phyloP scores from a whole-genome alignment of 2,329 filamentous ascomycete genomes.

The Tothia fuscella region DNA sequence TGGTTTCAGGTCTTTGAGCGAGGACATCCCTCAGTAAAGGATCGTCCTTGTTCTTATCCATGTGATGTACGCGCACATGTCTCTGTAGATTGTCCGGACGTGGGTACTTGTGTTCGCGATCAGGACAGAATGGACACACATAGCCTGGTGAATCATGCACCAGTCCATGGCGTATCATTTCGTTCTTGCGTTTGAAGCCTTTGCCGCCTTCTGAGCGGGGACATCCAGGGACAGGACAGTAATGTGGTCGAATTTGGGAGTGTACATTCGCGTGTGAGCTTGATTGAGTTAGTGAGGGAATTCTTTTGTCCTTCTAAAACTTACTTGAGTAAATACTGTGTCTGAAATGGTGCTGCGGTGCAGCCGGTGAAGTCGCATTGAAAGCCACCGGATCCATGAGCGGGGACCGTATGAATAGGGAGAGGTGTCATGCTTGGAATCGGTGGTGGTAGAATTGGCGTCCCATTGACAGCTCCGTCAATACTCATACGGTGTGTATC shows the following conservation, averaged over 20 bases:
- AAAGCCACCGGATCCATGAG: slow-evolving; percentile 33
- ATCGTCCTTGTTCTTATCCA: slow-evolving; percentile 83
- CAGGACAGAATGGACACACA: slow-evolving; percentile 89
- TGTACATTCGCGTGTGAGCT: slow-evolving; percentile 63
- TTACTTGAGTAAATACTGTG: slow-evolving; percentile 62
- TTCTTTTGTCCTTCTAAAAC: slow-evolving; percentile 15
- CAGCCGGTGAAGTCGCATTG: slow-evolving; percentile 53
- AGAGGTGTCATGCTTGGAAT: slow-evolving; percentile 16
- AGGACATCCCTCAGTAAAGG: slow-evolving; percentile 69
- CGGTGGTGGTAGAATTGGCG: slow-evolving; percentile 22
- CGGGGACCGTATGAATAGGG: slow-evolving; percentile 5
- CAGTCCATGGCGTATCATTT: slow-evolving; percentile 66
- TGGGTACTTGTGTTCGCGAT: slow-evolving; percentile 88
- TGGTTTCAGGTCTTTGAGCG: slow-evolving; percentile 73
- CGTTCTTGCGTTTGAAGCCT: slow-evolving; percentile 58
- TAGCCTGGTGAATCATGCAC: slow-evolving; percentile 94
- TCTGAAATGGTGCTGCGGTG: slow-evolving; percentile 62
- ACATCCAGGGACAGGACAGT: slow-evolving; percentile 47
- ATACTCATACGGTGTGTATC: not conserved
- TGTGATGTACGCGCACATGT: slow-evolving; percentile 85
- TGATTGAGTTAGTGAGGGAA: not conserved
- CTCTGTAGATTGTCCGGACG: slow-evolving; percentile 91
- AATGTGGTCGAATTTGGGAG: slow-evolving; percentile 50
- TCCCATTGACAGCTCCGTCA: slow-evolving; percentile 19
- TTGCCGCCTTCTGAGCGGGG: slow-evolving; percentile 49